Conservation (phyloP, 163 green algal genomes). For the Scenedesmus sp. region DNA sequence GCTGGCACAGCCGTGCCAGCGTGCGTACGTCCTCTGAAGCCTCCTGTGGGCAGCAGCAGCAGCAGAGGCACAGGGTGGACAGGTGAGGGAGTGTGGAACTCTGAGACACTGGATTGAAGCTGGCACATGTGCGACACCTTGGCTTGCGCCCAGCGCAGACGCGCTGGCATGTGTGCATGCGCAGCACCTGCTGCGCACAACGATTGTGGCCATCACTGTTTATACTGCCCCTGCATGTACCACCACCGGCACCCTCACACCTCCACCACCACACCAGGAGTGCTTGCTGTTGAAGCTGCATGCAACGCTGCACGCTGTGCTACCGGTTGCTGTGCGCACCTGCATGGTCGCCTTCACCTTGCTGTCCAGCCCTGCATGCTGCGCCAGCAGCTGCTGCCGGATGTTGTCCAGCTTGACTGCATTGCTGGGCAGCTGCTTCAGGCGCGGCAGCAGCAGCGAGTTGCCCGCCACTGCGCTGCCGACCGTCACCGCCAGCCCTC, state of each 20-base stretch:
- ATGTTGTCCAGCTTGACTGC: constrained; percentile 77
- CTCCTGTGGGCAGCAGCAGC: constrained; percentile 57
- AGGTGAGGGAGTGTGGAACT: not conserved
- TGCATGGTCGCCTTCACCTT: constrained; percentile 58
- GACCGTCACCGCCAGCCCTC: constrained; percentile 15
- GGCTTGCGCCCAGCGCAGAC: too few species aligned
- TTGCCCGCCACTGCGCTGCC: constrained; percentile 66
- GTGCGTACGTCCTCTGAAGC: constrained; percentile 79
- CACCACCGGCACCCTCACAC: too few species aligned
- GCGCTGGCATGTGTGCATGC: too few species aligned
- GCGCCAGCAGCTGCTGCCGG: constrained; percentile 83
- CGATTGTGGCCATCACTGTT: too few species aligned
- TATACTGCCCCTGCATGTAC: too few species aligned
- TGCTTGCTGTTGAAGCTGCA: too few species aligned
- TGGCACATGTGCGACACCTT: too few species aligned
- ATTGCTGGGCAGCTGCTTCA: constrained; percentile 84
- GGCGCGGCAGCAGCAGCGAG: constrained; percentile 77
- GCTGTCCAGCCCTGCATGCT: constrained; percentile 72
- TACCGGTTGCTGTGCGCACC: not conserved
- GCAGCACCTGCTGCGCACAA: too few species aligned
- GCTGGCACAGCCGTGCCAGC: constrained; percentile 88
- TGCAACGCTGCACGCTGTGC: too few species aligned
- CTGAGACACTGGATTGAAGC: not conserved
- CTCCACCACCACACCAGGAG: too few species aligned
- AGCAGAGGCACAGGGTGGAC: not conserved